Evolutionary conservation across 2,329 filamentous ascomycete genomes (phyloP).

Genomic region (Furcasterigmium furcatum): DNA sequence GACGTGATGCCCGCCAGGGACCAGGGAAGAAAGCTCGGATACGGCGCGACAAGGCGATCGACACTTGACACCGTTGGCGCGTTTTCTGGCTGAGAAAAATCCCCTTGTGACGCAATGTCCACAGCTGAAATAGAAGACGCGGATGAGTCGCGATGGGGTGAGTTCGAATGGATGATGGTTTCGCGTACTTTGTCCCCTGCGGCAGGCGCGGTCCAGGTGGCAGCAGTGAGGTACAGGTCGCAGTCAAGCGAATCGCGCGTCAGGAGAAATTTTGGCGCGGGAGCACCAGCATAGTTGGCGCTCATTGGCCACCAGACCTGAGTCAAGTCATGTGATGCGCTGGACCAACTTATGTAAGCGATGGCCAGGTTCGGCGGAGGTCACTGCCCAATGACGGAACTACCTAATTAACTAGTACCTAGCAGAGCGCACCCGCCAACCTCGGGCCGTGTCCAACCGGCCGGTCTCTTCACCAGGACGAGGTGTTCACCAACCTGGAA

Average conservation of each 20-base stretch:
- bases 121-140: no score
- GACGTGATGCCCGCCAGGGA: constrained; percentile 33
- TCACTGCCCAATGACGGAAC: background rate
- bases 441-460: constrained; percentile 37
- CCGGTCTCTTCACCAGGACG: no score
- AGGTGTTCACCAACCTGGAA: constrained; percentile 1
- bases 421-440: constrained; percentile 12
- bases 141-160: no score
- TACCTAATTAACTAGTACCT: background rate
- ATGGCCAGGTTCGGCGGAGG: background rate
- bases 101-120: no score
- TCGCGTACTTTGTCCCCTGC: no score
- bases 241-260: no score
- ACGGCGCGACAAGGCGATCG: background rate
- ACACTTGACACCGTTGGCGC: background rate
- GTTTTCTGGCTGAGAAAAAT: background rate
- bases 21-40: background rate
- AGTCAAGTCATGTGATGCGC: background rate
- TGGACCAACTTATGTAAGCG: no score
- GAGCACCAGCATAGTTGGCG: background rate
- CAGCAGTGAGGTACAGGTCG: no score
- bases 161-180: no score
- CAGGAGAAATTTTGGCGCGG: background rate
- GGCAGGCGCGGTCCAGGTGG: no score
- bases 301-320: background rate